Evolutionary conservation across 257 asterid species (phyloP).

Genomic region (Cruciata laevipes): DNA sequence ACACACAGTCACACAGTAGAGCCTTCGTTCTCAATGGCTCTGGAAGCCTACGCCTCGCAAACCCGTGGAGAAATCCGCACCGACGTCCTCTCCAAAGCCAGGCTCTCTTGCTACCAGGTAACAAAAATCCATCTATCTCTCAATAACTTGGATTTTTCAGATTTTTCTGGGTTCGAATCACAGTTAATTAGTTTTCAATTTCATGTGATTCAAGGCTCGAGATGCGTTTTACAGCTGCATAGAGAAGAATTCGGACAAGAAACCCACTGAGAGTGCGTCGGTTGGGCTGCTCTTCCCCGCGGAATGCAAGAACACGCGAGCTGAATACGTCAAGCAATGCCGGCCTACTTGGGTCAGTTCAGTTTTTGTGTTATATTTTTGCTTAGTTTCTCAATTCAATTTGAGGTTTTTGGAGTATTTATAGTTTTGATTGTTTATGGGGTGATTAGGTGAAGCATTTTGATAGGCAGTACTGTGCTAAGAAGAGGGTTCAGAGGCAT

Average conservation of each 20-base stretch:
- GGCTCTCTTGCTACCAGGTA: slow-evolving; percentile 80
- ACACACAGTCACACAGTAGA: slow-evolving; percentile 6
- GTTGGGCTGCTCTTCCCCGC: slow-evolving; percentile 85
- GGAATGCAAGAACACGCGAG: slow-evolving; percentile 75
- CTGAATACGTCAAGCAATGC: slow-evolving; percentile 60
- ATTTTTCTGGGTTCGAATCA: background rate
- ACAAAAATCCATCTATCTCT: background rate
- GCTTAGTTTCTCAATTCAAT: background rate
- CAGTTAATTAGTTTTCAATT: slow-evolving; percentile 5
- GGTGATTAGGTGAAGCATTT: slow-evolving; percentile 76
- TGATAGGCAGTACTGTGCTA: slow-evolving; percentile 85
- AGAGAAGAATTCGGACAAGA: slow-evolving; percentile 65
- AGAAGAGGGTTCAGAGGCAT: slow-evolving; percentile 78
- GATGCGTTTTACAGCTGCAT: slow-evolving; percentile 85
- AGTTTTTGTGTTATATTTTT: background rate
- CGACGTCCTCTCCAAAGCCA: slow-evolving; percentile 67
- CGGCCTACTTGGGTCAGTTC: slow-evolving; percentile 81
- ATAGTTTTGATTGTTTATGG: background rate
- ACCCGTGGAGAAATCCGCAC: slow-evolving; percentile 43
- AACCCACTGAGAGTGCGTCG: slow-evolving; percentile 68
- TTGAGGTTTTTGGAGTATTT: background rate
- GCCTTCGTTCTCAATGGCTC: slow-evolving; percentile 30
- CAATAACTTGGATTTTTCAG: background rate
- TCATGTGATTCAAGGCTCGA: slow-evolving; percentile 56
- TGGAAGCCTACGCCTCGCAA: slow-evolving; percentile 55